A percentile compares a stretch with the other conserved stretches of the same genome.
Evolutionary conservation across 768 basidiomycete species (phyloP).

Genomic region (Xerocomellus amylosporus): DNA sequence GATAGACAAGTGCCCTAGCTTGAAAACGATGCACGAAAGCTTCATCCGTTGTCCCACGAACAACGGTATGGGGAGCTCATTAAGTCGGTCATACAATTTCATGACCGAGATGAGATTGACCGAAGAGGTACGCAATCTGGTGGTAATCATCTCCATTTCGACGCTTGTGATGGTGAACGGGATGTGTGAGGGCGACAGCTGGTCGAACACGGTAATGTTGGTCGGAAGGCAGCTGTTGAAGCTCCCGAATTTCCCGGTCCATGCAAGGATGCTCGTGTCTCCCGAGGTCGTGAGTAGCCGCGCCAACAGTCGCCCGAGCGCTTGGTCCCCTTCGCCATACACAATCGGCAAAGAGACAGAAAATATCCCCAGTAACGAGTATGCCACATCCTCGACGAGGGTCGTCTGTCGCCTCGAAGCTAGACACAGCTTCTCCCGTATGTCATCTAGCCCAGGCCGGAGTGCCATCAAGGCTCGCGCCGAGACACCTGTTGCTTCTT

Average conservation of each 20-base stretch:
- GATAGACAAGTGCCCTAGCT: not conserved
- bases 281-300: not conserved
- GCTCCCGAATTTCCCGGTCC: not conserved
- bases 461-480: not conserved
- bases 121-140: not conserved
- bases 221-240: not conserved
- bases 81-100: not conserved
- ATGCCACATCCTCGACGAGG: not conserved
- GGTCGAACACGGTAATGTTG: not conserved
- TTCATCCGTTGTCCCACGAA: not conserved
- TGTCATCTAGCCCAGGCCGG: not conserved
- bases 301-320: not conserved
- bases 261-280: not conserved
- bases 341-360: not conserved
- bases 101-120: not conserved
- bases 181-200: not conserved
- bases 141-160: not conserved
- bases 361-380: not conserved
- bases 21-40: not conserved
- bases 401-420: not conserved
- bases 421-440: not conserved
- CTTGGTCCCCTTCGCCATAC: not conserved
- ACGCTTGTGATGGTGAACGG: not conserved
- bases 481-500: not conserved
- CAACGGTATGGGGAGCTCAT: not conserved